Base-by-base conservation (phyloP, 371 early-diverging fungal genomes). In the Apophysomyces elegans region DNA sequence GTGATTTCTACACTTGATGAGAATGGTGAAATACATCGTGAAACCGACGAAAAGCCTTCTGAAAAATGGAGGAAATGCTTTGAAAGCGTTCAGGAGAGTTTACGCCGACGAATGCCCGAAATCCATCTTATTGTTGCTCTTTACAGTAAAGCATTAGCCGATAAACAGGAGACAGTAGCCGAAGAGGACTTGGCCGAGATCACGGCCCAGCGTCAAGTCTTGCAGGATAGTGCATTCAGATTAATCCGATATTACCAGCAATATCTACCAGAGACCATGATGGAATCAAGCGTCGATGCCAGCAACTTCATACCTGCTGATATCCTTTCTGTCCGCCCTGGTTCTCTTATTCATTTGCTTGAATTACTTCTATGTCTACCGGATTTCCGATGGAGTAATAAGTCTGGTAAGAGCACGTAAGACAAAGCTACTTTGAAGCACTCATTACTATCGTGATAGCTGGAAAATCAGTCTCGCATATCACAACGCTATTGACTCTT, bases 221-320 rank as follows among this genome's bases (percentile, higher is more conserved):
- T 86, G 70, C 75, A 83, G 58, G 85, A 84, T 57, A 80, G 84
- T 5, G 74, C 84, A 0, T 72, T 92, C 6, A 74, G 85, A 44
- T 74, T 93, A 50, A 80, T 94, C 39, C 78, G 86, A 16, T 84
- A 86, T 45, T 93, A 90, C 68, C 90, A 91, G 61, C 80, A 80
- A 21, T 85, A 86, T 66, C 79, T 91, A 9, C 91, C 91, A 0
- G 88, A 88, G 45, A 68, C 85, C 1, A 73, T 91, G 45, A 79
- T 83, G 68, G 92, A 93, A 64, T 80, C 89, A 26, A 84, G 88
- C 59, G 88, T 93, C 56, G 91, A 93, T 68, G 80, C 86, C 38
- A 87, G 88, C 46, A 91, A 90, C 58, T 84, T 94, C 37, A 83
- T 93, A n/a, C 92, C 93, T 5, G 65, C 79, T 5, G 86, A 91